Conservation (phyloP, 2,329 filamentous ascomycete genomes). For the Neonectria ditissima region DNA sequence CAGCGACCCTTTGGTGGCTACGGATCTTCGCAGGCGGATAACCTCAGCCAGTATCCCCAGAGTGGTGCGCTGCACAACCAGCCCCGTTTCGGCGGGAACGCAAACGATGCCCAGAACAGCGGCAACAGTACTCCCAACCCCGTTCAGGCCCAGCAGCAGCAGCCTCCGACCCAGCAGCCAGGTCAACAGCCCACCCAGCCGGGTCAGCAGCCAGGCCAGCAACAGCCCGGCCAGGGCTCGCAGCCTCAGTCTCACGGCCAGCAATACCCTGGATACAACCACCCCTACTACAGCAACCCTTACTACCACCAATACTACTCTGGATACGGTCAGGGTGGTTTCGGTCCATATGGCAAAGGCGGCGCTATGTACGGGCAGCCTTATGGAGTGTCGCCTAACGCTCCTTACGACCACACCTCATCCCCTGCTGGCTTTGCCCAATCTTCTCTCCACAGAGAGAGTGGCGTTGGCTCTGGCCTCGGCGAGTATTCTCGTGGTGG, state of each 20-base stretch:
- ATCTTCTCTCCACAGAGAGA: constrained; percentile 65
- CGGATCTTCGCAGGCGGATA: constrained; percentile 72
- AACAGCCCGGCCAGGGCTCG: constrained; percentile 55
- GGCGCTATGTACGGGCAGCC: constrained; percentile 65
- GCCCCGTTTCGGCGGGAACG: constrained; percentile 68
- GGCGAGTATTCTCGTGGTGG: constrained; percentile 66
- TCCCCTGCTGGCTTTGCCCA: constrained; percentile 68
- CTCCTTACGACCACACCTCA: constrained; percentile 67
- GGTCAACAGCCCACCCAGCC: constrained; percentile 56
- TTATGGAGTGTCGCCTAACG: constrained; percentile 68
- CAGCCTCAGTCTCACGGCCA: constrained; percentile 61
- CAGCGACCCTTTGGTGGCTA: constrained; percentile 86
- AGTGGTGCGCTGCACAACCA: constrained; percentile 69
- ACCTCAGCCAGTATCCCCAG: constrained; percentile 78
- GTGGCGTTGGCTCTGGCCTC: constrained; percentile 61
- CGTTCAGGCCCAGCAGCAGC: constrained; percentile 63
- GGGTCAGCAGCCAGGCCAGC: constrained; percentile 60
- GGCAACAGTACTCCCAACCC: constrained; percentile 94
- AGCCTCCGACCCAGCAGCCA: constrained; percentile 57
- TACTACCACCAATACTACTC: constrained; percentile 73
- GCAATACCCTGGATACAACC: constrained; percentile 64
- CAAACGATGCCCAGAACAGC: constrained; percentile 81
- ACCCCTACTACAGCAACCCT: constrained; percentile 72
- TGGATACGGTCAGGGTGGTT: constrained; percentile 65
- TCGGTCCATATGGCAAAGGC: constrained; percentile 66